These are phyloP conservation scores for Pythium dissimile DNA, from an alignment of 352 stramenopile genomes.

Conservation along the genomic window DNA sequence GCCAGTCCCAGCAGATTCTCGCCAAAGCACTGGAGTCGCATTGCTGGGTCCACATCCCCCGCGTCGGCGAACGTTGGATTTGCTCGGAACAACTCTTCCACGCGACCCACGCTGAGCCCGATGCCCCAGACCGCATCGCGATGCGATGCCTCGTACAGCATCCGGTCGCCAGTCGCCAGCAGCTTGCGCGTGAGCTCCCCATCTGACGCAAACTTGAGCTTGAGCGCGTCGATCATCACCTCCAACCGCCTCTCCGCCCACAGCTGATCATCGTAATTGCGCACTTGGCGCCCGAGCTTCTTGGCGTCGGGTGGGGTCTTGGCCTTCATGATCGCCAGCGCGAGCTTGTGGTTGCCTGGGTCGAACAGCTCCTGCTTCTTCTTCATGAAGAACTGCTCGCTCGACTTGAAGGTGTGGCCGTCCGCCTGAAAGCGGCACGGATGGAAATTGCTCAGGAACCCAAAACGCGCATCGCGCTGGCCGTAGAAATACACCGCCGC, in stretches of 20 bases:
- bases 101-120: constrained; percentile 35
- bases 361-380: constrained; percentile 67
- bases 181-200: constrained; percentile 30
- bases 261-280: constrained; percentile 47
- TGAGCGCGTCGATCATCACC: constrained; percentile 56
- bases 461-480: constrained; percentile 30
- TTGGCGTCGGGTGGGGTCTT: constrained; percentile 46
- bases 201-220: constrained; percentile 53
- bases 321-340: constrained; percentile 41
- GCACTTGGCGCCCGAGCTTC: constrained; percentile 46
- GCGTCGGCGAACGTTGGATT: constrained; percentile 29
- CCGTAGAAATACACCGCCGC: constrained; percentile 57
- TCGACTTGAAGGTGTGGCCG: constrained; percentile 45
- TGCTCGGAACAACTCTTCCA: constrained; percentile 38
- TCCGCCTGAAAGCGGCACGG: constrained; percentile 45
- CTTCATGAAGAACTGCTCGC: constrained; percentile 76
- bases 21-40: constrained; percentile 36
- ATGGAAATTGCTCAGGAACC: constrained; percentile 64
- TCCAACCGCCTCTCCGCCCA: constrained; percentile 38
- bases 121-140: constrained; percentile 61
- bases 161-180: constrained; percentile 41
- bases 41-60: constrained; percentile 33
- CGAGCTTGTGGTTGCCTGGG: constrained; percentile 32
- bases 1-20: constrained; percentile 53
- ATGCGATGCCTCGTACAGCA: constrained; percentile 50